Base-by-base conservation (phyloP, 1,284 basidiomycete species). In the Vanrija sp. region DNA sequence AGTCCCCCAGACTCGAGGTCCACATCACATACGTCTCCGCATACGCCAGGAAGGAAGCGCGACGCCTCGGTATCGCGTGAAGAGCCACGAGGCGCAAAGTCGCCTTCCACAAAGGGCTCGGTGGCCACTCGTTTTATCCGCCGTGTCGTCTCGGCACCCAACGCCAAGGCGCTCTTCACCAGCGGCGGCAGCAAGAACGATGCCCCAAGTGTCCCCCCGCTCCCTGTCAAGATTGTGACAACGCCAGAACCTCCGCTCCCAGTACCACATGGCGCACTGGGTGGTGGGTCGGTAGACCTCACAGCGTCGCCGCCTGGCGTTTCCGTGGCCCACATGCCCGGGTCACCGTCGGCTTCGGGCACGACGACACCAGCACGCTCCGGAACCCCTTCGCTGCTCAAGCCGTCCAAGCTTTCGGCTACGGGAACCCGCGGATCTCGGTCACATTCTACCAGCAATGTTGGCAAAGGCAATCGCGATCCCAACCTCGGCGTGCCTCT, bases 131-230 rank as follows among this genome's bases (percentile, higher is more conserved):
- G 91, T 25, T 92, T 96, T 75, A 84, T 98, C 38, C 85, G 95
- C 47, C 85, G 95, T 38, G 95, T 98, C 42, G 92, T 94, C 2
- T 96, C 92, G 20, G 94, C 94, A 2, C 95, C 95, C 2, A 98
- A 98, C 72, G 87, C 92, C 45, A 98, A 98, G 74, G 87, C 87
- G 41, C 79, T 97, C 19, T 93, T 95, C 72, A 79, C 81, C 45
- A 14, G 31, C 12, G 31, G 31, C 6, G 31, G 31, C 31, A 31
- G 12, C 31, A 63, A 65, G 23, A 61, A 50, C 20, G 58, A 49
- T 23, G 60, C 58, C 15, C 61, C 67, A 0, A 62, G 65, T 16
- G 64, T 70, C 2, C 71, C 71, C 12, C 69, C 70, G 10, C 45
- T 72, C 31, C 71, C 69, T 2, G 15, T 41, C 18, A 64, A 59